Conservation (phyloP, 768 basidiomycete genomes). For the Kwoniella bestiolae region DNA sequence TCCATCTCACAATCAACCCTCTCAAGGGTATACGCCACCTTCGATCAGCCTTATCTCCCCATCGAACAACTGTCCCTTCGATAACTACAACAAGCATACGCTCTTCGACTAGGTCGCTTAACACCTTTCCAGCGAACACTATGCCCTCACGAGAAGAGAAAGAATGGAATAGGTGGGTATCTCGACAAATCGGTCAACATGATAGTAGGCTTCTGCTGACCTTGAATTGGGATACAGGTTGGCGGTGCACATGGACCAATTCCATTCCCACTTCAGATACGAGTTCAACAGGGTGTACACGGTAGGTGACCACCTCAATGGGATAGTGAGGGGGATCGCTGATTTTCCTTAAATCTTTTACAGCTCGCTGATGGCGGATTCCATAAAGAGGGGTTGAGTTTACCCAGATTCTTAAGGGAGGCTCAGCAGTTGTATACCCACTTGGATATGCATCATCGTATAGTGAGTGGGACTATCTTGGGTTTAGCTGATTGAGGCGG, state of each 20-base stretch:
- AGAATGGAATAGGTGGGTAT: conserved; percentile 29
- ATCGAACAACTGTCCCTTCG: not conserved
- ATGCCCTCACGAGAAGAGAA: conserved; percentile 25
- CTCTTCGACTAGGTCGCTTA: not conserved
- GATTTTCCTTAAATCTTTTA: too few relatives aligned
- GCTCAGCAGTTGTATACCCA: conserved; percentile 44
- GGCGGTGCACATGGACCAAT: conserved; percentile 49
- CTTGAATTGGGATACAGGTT: conserved; percentile 29
- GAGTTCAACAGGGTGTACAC: conserved; percentile 49
- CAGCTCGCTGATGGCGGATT: conserved; percentile 52
- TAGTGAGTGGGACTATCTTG: conserved; percentile 37
- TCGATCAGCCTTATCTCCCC: not conserved
- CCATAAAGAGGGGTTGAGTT: conserved; percentile 44
- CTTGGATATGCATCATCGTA: conserved; percentile 54
- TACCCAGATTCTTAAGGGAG: conserved; percentile 47
- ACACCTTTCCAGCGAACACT: not conserved
- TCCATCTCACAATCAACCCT: not conserved
- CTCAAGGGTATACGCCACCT: not conserved
- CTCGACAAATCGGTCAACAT: not conserved
- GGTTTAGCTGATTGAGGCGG: not conserved
- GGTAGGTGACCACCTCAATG: conserved; percentile 31
- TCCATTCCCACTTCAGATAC: conserved; percentile 51
- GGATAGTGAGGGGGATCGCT: too few relatives aligned
- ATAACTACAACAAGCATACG: not conserved
- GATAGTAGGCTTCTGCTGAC: conserved; percentile 11